Conservation (phyloP, 73 alveolate species). For the Tetrahymena elliotti region DNA sequence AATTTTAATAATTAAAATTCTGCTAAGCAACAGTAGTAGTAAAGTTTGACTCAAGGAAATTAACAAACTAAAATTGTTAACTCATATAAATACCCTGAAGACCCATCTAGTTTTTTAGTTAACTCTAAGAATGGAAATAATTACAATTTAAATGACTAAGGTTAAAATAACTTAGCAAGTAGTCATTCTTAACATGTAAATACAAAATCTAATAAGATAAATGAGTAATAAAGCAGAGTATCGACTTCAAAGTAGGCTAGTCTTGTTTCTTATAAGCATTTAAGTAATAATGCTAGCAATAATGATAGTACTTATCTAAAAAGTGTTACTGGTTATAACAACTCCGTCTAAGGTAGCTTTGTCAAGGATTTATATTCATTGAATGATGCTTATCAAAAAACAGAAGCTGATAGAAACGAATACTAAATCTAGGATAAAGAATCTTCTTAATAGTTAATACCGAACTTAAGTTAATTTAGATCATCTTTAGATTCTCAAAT, state of each 20-base stretch:
- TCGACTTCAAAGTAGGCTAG: background rate
- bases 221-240: background rate
- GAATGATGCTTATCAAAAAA: background rate
- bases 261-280: background rate
- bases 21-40: background rate
- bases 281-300: background rate
- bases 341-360: background rate
- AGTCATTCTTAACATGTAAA: background rate
- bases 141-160: background rate
- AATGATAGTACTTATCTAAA: background rate
- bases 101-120: background rate
- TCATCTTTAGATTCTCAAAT: background rate
- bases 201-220: background rate
- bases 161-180: background rate
- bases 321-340: background rate
- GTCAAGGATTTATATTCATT: background rate
- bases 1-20: no score
- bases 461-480: background rate
- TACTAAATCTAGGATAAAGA: background rate
- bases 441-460: background rate
- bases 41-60: background rate
- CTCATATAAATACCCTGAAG: background rate
- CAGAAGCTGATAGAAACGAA: background rate
- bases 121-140: background rate
- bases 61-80: background rate